Evolutionary conservation across 2,329 filamentous ascomycete species (phyloP).

Genomic region (Phyllosticta capitalensis): DNA sequence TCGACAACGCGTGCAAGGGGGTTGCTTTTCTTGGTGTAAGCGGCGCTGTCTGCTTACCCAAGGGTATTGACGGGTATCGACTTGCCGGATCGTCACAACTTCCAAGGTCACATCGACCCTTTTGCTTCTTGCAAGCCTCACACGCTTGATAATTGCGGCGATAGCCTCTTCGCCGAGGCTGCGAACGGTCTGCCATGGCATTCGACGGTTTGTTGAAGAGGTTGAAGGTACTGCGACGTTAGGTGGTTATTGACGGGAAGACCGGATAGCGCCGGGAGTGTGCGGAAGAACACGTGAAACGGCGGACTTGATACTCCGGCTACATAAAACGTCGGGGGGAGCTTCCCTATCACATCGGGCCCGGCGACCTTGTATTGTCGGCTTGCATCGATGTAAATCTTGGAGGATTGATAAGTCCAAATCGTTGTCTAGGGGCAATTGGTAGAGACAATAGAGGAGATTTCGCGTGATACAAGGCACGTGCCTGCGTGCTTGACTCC

Average conservation of each 20-base stretch:
- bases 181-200: slow-evolving; percentile 5
- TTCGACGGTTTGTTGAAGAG: neutral
- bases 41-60: neutral
- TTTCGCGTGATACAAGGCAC: too few species aligned
- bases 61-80: neutral
- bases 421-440: too few species aligned
- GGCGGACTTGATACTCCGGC: slow-evolving; percentile 5
- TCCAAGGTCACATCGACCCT: slow-evolving; percentile 9
- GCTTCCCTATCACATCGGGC: neutral
- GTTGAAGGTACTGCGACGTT: neutral
- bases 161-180: slow-evolving; percentile 1
- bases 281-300: slow-evolving; percentile 1
- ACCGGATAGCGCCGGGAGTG: slow-evolving; percentile 1
- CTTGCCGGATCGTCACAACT: neutral
- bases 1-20: slow-evolving; percentile 7
- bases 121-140: slow-evolving; percentile 9
- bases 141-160: slow-evolving; percentile 8
- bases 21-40: slow-evolving; percentile 2
- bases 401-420: neutral
- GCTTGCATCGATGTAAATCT: neutral
- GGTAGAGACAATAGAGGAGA: too few species aligned
- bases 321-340: too few species aligned
- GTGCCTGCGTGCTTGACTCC: too few species aligned
- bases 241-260: neutral
- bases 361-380: too few species aligned